A percentile compares a stretch with the other conserved stretches of the same genome.
phyloP scores from a whole-genome alignment of 768 basidiomycete genomes.

The Austroboletus eburneus region DNA sequence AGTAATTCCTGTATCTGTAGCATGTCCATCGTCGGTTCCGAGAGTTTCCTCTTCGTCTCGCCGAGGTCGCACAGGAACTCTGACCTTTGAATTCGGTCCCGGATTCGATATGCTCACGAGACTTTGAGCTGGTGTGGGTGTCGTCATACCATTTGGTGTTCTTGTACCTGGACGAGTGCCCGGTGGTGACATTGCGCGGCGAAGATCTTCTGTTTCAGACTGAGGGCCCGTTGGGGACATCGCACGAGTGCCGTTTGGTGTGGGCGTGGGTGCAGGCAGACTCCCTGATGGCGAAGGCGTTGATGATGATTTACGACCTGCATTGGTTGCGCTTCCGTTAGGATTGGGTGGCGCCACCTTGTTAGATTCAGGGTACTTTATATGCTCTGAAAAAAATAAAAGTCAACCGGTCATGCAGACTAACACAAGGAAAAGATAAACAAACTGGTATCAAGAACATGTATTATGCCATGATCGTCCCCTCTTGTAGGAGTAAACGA shows the following conservation, averaged over 20 bases:
- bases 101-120: slow-evolving; percentile 5
- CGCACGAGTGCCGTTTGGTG: slow-evolving; percentile 42
- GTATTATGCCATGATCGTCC: slow-evolving; percentile 80
- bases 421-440: slow-evolving; percentile 16
- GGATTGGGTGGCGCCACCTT: slow-evolving; percentile 35
- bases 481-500: slow-evolving; percentile 66
- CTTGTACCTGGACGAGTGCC: slow-evolving; percentile 40
- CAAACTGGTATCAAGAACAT: slow-evolving; percentile 93
- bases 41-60: slow-evolving; percentile 38
- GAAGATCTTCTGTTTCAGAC: slow-evolving; percentile 51
- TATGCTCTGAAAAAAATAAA: slow-evolving; percentile 56
- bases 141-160: slow-evolving; percentile 30
- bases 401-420: slow-evolving; percentile 4
- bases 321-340: slow-evolving; percentile 27
- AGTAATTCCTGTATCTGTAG: slow-evolving; percentile 45
- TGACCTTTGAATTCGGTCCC: slow-evolving; percentile 42
- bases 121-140: slow-evolving; percentile 9
- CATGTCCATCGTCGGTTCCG: slow-evolving; percentile 47
- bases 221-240: slow-evolving; percentile 57
- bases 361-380: slow-evolving; percentile 82
- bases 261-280: slow-evolving; percentile 27
- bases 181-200: slow-evolving; percentile 65
- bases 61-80: slow-evolving; percentile 47
- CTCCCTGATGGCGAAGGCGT: slow-evolving; percentile 30
- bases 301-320: slow-evolving; percentile 47